Base-by-base conservation (phyloP, 163 green algal genomes). In the Smithsoniella earleae region DNA sequence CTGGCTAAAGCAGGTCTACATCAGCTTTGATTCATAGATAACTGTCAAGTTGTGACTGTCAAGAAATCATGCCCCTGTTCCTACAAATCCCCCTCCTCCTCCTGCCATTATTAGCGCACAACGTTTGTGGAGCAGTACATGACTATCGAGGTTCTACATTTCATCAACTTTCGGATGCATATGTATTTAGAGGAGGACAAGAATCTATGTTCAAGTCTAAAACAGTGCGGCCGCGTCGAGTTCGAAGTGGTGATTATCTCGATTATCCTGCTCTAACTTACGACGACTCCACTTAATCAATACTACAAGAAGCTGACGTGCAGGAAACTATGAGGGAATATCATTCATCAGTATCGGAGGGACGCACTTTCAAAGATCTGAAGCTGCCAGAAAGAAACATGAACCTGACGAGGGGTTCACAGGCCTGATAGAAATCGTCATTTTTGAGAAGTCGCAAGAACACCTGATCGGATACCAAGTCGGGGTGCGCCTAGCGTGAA, bases 371-470 rank as follows among this genome's bases (percentile, higher is more conserved):
- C 8, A 27, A 13, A 25, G 49, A 25, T 64, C 78, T 22, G 38
- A 64, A 2, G 44, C 44, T 2, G 73, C 80, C 18, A 80, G 79
- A 20, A 46, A 55, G 3, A 62, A 79, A 73, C 77, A 80, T 69
- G 78, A 65, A 10, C 62, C 74, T 20, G 66, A 77, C 30, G 78
- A 84, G 30, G 62, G 66, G 25, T 81, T 79, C 65, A 89, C 81
- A 31, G 82, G 82, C 2, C 36, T 89, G 30, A 76, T 87, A 28
- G 72, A 89, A 62, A 79, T 80, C 6, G 74, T 90, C 13, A 54
- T 88, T 3, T 90, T 90, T 77, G 85, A 90, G 49, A 79, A 87
- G 4, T 76, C 76, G 38, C 81, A 88, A 74, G 72, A 77, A 5
- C 74, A 84, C 62, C 69, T 76, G 43, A 82, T 87, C 10, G 83